Evolutionary conservation across 2,329 filamentous ascomycete species (phyloP), one percentile per base, ranked within the genome.

Genomic region (Xylariaceae sp.): DNA sequence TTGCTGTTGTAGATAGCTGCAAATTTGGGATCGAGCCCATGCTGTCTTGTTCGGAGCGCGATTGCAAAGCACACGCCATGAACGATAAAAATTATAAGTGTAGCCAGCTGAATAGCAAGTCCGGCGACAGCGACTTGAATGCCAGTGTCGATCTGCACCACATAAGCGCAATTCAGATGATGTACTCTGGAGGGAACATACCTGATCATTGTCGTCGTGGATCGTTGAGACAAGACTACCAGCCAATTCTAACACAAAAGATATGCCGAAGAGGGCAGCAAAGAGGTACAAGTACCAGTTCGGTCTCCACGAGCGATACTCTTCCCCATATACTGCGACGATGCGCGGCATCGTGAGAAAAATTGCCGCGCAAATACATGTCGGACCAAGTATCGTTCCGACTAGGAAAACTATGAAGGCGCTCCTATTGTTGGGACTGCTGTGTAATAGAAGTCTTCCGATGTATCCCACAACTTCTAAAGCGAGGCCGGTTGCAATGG

Each of bases 301-400:
- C 51, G 56, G 57, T 43, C 39, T 65, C 65, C 52, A 74, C 59
- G 40, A 66, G 57, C 66, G 68, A 15, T 72, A 68, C 6, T 69
- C 64, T 7, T 71, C 66, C 17, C 76, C 76, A 51, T 78, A 78
- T 5, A 78, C 57, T 7, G 66, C 62, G 33, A 79, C 62, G 18
- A 78, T 62, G 40, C 74, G 74, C 2, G 76, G 75, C 15, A 78
- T 60, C 7, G 74, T 57, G 18, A 71, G 61, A 46, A 74, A 77
- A 27, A 77, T 62, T 22, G 75, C 70, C 11, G 67, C 64, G 11
- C 68, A 69, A 53, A 78, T 68, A 36, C 76, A 63, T 2, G 71
- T 72, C 14, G 76, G 73, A 1, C 75, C 77, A 33, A 76, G 59
- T 17, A 73, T 62, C 1, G 74, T 76, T 15, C 76, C 76, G 11